Conservation (phyloP, 1,139 yeast genomes). For the Blastobotrys illinoisensis region DNA sequence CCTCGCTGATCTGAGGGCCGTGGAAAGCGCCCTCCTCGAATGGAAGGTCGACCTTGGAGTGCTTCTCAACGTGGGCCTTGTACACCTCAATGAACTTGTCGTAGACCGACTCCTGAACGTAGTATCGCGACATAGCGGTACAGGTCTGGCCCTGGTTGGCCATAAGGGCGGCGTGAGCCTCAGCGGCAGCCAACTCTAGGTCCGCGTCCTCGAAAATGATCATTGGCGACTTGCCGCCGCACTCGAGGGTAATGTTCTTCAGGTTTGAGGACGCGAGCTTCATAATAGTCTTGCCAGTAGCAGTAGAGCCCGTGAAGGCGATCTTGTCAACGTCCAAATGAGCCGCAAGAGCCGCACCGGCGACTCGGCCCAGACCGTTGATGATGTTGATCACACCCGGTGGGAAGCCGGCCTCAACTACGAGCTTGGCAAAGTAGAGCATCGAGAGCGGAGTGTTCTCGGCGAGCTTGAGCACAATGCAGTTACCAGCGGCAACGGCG, state of each 20-base stretch:
- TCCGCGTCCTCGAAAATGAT: constrained; percentile 71
- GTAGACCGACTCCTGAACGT: constrained; percentile 68
- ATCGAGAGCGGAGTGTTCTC: constrained; percentile 78
- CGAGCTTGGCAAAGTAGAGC: constrained; percentile 52
- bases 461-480: constrained; percentile 69
- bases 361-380: constrained; percentile 67
- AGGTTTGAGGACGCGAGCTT: constrained; percentile 66
- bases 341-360: constrained; percentile 63
- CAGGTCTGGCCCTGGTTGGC: constrained; percentile 84
- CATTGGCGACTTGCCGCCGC: constrained; percentile 83
- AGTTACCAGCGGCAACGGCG: constrained; percentile 73
- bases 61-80: constrained; percentile 50
- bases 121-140: constrained; percentile 78
- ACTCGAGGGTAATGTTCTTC: constrained; percentile 75
- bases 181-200: constrained; percentile 51
- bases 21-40: constrained; percentile 65
- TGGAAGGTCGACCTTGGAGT: constrained; percentile 65
- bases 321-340: constrained; percentile 70
- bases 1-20: constrained; percentile 80
- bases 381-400: constrained; percentile 70
- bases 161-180: constrained; percentile 55
- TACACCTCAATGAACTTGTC: constrained; percentile 56
- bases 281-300: constrained; percentile 73
- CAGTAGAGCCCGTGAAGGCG: constrained; percentile 86
- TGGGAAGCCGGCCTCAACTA: constrained; percentile 69